Base-by-base conservation (phyloP, 2,329 filamentous ascomycete species). In the Ophiocordyceps camponoti-floridani region DNA sequence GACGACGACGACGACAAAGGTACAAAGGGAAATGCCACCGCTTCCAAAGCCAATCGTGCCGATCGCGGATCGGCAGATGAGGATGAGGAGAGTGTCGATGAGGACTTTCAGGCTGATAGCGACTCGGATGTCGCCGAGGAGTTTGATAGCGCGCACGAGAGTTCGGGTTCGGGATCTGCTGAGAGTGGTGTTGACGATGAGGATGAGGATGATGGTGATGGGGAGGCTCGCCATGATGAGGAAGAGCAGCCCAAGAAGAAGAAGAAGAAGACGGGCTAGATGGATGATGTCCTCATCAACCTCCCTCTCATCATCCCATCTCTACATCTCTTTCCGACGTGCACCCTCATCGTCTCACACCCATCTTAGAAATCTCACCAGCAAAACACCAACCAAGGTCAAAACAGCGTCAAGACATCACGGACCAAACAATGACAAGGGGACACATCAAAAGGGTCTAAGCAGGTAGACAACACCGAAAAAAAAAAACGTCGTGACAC, bases 61-160 rank as follows among this genome's bases (percentile, higher is more conserved):
- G 85, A 91, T 60, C 80, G 88, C 47, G 89, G 91, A 50, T 91
- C 84, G 27, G 91, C 89, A 4, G 91, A 96, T 58, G 91, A 98
- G 62, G 91, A 98, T 55, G 84, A 89, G 58, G 89, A 96, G 68
- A 89, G 83, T 48, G 79, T 88, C 9, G 91, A 98, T 54, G 91
- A 98, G 61, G 91, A 98, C 65, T 98, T 98, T 70, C 76, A 83
- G 53, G 84, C 83, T 6, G 86, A 93, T 49, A 88, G 82, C 13
- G 91, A 98, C 51, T 93, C 84, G 44, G 91, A 98, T 53, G 88
- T 95, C 2, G 91, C 89, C 1, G 91, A 98, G 63, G 93, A 98
- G 59, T 98, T 78, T 53, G 91, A 98, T 62, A 89, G 84, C 44
- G 82, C 77, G 41, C 89, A 95, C 58, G 85, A 94, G 58, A 94